These are phyloP conservation scores for Colletotrichum eleusines DNA, from an alignment of 2,329 filamentous ascomycete species.

Conservation along the genomic window DNA sequence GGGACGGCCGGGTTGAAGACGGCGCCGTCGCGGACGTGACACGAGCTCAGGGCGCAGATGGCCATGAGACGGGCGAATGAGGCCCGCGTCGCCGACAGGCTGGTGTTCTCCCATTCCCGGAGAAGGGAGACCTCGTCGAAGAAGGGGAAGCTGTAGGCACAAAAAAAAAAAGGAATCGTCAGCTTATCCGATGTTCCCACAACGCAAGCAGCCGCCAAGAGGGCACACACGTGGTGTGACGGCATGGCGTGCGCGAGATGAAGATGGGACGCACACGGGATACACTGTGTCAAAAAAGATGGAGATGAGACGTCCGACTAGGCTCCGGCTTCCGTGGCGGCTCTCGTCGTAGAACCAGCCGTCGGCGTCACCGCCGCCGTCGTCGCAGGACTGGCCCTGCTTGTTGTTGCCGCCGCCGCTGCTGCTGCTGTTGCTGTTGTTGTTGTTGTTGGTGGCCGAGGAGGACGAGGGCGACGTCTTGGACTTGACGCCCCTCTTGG, in stretches of 20 bases:
- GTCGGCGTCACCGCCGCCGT: not conserved
- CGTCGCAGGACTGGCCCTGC: slow-evolving; percentile 15
- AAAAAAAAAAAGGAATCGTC: too few relatives aligned
- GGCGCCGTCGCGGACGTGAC: slow-evolving; percentile 63
- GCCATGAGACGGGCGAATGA: slow-evolving; percentile 65
- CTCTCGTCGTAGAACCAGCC: slow-evolving; percentile 40
- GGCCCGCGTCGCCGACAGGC: slow-evolving; percentile 44
- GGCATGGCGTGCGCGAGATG: not conserved
- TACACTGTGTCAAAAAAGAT: slow-evolving; percentile 43
- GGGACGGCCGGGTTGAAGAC: slow-evolving; percentile 56
- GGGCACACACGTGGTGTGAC: too few relatives aligned
- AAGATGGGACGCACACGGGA: slow-evolving; percentile 35
- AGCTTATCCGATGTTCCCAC: not conserved
- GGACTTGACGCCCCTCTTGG: slow-evolving; percentile 42
- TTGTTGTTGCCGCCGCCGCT: slow-evolving; percentile 17
- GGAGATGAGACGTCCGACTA: slow-evolving; percentile 35
- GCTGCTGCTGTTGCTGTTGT: not conserved
- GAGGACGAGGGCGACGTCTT: slow-evolving; percentile 32
- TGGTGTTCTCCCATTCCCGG: slow-evolving; percentile 57
- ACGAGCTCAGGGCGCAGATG: slow-evolving; percentile 62
- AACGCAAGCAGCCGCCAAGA: too few relatives aligned
- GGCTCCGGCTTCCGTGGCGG: slow-evolving; percentile 35
- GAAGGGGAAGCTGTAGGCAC: slow-evolving; percentile 55
- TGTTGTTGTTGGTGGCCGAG: not conserved
- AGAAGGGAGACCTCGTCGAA: slow-evolving; percentile 60